Percentiles rank a stretch among this genome's conserved stretches.
Evolutionary conservation across 1,139 yeast species (phyloP).

Genomic region (Suhomyces yuchorum): DNA sequence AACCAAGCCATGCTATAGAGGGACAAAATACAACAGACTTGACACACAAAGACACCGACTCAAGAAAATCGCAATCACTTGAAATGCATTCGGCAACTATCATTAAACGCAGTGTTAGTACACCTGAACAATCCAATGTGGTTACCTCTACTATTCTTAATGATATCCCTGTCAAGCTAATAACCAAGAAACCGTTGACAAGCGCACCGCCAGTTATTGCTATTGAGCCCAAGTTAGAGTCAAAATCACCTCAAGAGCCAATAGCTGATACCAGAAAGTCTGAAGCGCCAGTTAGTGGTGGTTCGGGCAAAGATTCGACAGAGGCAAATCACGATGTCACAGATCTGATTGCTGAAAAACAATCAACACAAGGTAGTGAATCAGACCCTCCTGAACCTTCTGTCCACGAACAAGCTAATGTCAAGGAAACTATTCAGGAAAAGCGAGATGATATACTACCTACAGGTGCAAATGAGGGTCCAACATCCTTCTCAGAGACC

Average conservation of each 20-base stretch:
- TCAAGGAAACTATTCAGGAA: no score
- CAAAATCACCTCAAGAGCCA: background rate
- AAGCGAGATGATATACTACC: no score
- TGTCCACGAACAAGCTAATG: no score
- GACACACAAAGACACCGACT: background rate
- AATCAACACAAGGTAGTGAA: no score
- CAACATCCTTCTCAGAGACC: no score
- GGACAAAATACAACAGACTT: background rate
- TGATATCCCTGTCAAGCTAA: background rate
- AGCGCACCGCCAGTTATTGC: background rate
- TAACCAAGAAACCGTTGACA: background rate
- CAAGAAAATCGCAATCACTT: background rate
- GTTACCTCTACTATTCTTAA: background rate
- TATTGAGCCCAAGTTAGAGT: background rate
- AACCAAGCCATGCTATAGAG: background rate
- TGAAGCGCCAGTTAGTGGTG: no score
- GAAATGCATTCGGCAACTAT: background rate
- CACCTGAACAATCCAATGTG: background rate
- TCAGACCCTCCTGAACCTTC: no score
- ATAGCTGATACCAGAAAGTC: background rate
- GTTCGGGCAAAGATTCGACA: no score
- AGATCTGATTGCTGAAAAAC: no score
- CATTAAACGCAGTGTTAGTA: background rate
- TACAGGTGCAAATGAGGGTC: no score
- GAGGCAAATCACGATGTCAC: no score